phyloP scores from a whole-genome alignment of 768 basidiomycete species.

The Collybia mongolica region DNA sequence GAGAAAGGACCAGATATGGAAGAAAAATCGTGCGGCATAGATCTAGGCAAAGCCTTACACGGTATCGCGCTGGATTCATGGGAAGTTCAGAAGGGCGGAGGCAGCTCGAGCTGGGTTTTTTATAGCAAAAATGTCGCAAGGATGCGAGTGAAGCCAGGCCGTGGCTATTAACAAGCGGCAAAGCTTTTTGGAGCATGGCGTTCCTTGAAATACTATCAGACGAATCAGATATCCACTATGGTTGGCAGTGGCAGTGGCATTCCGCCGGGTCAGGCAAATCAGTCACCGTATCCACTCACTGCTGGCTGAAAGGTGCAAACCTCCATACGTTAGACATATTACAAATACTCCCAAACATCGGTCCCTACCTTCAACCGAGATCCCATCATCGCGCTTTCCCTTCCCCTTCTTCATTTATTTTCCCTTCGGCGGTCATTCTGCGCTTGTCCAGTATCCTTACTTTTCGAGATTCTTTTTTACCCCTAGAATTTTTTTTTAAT shows the following conservation, averaged over 20 bases:
- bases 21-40: conserved; percentile 37
- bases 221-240: conserved; percentile 10
- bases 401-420: no score
- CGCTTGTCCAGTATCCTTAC: no score
- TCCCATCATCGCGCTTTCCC: not conserved
- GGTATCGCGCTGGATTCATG: conserved; percentile 47
- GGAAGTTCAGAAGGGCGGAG: not conserved
- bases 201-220: conserved; percentile 7
- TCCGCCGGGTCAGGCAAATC: conserved; percentile 5
- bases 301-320: conserved; percentile 7
- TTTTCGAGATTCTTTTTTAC: no score
- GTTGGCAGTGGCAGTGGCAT: conserved; percentile 1
- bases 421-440: no score
- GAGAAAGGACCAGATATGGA: conserved; percentile 37
- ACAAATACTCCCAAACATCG: conserved; percentile 22
- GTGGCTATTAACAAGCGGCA: conserved; percentile 4
- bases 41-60: conserved; percentile 48
- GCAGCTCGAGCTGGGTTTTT: conserved; percentile 1
- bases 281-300: conserved; percentile 4
- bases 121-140: conserved; percentile 1
- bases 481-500: no score
- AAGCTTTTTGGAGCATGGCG: conserved; percentile 8
- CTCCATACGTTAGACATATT: not conserved
- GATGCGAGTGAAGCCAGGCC: no score
- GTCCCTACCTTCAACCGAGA: conserved; percentile 8